phyloP scores from a whole-genome alignment of 2,329 filamentous ascomycete species.

The Aureobasidium melanogenum region DNA sequence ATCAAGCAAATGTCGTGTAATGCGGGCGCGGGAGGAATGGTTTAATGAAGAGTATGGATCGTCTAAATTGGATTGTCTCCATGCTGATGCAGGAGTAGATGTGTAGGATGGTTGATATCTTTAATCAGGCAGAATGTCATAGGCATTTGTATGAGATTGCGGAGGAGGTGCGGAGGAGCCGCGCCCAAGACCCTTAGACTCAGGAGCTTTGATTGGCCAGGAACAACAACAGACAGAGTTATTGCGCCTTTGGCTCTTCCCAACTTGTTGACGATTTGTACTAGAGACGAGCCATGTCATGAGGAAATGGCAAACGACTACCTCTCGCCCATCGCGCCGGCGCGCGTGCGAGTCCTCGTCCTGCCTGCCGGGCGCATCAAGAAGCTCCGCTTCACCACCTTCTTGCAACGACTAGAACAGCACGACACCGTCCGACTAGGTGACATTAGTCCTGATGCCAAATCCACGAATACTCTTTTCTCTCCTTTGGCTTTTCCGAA shows the following conservation, averaged over 20 bases:
- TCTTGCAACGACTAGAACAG: conserved; percentile 66
- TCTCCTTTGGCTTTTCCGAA: conserved; percentile 80
- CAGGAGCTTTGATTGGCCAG: not conserved
- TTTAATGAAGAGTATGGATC: not conserved
- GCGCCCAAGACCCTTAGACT: not conserved
- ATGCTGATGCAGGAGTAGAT: not conserved
- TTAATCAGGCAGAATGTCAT: not conserved
- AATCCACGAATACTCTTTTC: conserved; percentile 88
- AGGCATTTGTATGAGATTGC: not conserved
- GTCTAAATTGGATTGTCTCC: not conserved
- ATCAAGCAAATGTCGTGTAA: not conserved
- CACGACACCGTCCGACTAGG: conserved; percentile 77
- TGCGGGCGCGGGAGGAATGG: not conserved
- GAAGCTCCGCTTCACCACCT: conserved; percentile 67
- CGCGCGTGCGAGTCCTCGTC: conserved; percentile 79
- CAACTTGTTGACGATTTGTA: too few relatives aligned
- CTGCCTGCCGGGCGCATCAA: conserved; percentile 82
- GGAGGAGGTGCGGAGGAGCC: not conserved
- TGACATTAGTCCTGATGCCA: conserved; percentile 76
- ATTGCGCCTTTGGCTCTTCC: not conserved
- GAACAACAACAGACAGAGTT: not conserved
- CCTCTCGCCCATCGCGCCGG: conserved; percentile 82
- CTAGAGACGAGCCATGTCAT: conserved; percentile 20
- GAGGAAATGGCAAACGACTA: conserved; percentile 78
- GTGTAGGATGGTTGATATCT: not conserved